Percentiles rank a stretch among this genome's conserved stretches.
Conservation (phyloP, 345 rosid species). For the Boechera retrofracta region DNA sequence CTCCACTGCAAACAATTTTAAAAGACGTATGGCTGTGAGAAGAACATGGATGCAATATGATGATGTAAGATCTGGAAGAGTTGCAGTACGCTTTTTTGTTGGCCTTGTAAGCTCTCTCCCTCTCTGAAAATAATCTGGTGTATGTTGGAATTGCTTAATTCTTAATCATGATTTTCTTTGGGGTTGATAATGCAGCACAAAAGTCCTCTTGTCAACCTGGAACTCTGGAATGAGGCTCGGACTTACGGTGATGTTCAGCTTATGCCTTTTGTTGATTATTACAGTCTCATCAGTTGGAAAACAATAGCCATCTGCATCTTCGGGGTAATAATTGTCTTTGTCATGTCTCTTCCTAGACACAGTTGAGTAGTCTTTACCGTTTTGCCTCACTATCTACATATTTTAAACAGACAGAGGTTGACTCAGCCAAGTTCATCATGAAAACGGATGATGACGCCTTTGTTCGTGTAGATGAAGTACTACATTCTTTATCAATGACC, state of each 20-base stretch:
- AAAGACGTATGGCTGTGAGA: constrained; percentile 94
- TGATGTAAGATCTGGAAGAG: constrained; percentile 74
- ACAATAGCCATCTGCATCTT: constrained; percentile 94
- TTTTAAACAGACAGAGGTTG: constrained; percentile 70
- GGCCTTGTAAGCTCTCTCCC: constrained; percentile 76
- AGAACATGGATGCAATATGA: constrained; percentile 98
- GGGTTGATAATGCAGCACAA: constrained; percentile 77
- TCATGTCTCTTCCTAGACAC: constrained; percentile 28
- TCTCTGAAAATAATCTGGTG: background rate
- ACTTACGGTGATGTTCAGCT: constrained; percentile 90
- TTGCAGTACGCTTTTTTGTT: constrained; percentile 95
- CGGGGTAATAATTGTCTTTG: constrained; percentile 63
- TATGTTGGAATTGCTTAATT: background rate
- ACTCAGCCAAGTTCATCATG: constrained; percentile 84
- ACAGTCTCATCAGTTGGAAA: constrained; percentile 96
- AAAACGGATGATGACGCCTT: constrained; percentile 99
- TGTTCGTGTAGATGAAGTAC: constrained; percentile 88
- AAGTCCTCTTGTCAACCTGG: constrained; percentile 83
- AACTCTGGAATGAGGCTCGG: constrained; percentile 90
- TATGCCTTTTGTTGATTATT: constrained; percentile 98
- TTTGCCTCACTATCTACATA: constrained; percentile 39
- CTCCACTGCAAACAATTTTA: constrained; percentile 95
- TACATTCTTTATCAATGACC: constrained; percentile 64
- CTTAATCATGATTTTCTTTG: constrained; percentile 15
- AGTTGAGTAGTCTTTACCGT: background rate